Evolutionary conservation across 208 protist species (phyloP), one percentile per base, ranked within the genome.

Genomic region (Trypanosoma conorhini): DNA sequence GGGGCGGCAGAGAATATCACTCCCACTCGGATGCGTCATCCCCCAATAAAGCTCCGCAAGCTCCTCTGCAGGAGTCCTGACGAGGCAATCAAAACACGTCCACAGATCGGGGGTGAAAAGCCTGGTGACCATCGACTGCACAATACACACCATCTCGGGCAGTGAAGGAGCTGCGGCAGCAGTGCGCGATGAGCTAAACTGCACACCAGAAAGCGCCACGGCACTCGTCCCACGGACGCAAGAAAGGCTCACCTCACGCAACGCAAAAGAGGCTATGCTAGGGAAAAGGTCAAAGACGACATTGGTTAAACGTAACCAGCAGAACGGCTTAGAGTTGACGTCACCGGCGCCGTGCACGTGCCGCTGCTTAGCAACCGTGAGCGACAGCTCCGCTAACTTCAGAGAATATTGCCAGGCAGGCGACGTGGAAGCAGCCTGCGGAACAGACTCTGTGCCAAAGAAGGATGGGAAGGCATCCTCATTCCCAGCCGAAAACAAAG

Each of bases 81-180:
- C 24, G 42, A 71, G 24, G 35, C 38, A 26, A 63, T 71, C 56
- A 46, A 71, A 71, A 44, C 54, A 56, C 22, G 5, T 63, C n/a
- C 52, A 35, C 17, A 71, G n/a, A 63, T 24, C 42, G 30, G 35
- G 66, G 33, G 28, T 30, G n/a, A n/a, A 30, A 63, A 63, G 5
- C 35, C 35, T 54, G 8, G 51, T 42, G 19, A 50, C 44, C 13
- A 71, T 0, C 21, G 56, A 71, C 19, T 71, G 15, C 40, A 71
- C 28, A 54, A 38, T 42, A 17, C 38, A 71, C 15, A 38, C 42
- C 38, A 71, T 56, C 33, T 42, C 56, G 17, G 54, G 30, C 22
- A 42, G 22, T 30, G 22, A 4, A 54, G 1, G 19, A 12, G 22
- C 24, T 30, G 52, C 58, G 40, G 12, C 24, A 31, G 52, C 2